These are phyloP conservation scores for Rutstroemia sp. DNA, from an alignment of 2,329 filamentous ascomycete species.

Conservation along the genomic window DNA sequence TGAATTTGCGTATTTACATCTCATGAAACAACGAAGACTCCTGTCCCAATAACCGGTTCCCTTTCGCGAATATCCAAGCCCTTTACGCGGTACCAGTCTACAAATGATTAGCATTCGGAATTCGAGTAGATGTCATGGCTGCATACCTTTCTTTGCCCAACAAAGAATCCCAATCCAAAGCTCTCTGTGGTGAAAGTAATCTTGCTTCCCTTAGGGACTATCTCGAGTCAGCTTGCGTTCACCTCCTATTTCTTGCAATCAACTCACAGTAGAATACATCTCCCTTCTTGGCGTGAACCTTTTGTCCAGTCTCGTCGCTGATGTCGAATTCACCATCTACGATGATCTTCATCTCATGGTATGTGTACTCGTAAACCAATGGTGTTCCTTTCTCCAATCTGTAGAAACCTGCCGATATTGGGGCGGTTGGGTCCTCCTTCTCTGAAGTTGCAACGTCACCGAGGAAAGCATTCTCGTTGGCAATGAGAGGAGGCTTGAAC, in stretches of 20 bases:
- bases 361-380: slow-evolving; percentile 55
- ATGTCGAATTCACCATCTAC: slow-evolving; percentile 55
- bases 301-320: slow-evolving; percentile 48
- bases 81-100: background rate
- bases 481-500: slow-evolving; percentile 54
- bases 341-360: slow-evolving; percentile 63
- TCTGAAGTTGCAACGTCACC: slow-evolving; percentile 44
- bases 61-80: background rate
- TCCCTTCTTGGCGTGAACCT: slow-evolving; percentile 48
- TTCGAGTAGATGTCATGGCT: background rate
- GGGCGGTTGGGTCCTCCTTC: slow-evolving; percentile 43
- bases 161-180: slow-evolving; percentile 30
- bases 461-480: slow-evolving; percentile 55
- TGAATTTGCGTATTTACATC: background rate
- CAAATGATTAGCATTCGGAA: background rate
- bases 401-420: slow-evolving; percentile 53
- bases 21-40: background rate
- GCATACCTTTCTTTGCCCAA: slow-evolving; percentile 29
- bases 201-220: slow-evolving; percentile 30
- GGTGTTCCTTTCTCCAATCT: slow-evolving; percentile 54
- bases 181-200: slow-evolving; percentile 30
- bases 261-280: slow-evolving; percentile 52
- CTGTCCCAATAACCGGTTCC: background rate
- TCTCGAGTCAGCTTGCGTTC: slow-evolving; percentile 8
- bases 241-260: background rate